Conservation (phyloP, 2,329 filamentous ascomycete species). For the Knufia petricola region DNA sequence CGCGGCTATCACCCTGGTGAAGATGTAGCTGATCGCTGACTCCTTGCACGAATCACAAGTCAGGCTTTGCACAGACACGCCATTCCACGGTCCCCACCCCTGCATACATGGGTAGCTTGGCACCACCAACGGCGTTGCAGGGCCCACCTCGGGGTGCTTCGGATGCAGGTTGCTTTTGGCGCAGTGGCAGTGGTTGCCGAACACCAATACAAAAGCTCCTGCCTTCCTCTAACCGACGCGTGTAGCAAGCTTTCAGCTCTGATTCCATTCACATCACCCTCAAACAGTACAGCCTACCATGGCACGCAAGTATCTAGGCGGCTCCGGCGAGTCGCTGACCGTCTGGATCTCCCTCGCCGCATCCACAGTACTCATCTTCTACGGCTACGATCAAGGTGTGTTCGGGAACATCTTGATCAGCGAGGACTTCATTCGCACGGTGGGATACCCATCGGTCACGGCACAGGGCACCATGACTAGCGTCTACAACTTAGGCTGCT, state of each 20-base stretch:
- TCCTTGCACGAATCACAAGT: too few species aligned
- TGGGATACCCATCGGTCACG: slow-evolving; percentile 15
- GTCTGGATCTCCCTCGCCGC: slow-evolving; percentile 45
- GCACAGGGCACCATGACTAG: slow-evolving; percentile 25
- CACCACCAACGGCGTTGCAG: not conserved
- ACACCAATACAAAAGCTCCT: not conserved
- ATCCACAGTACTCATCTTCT: slow-evolving; percentile 37
- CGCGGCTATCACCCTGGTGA: too few species aligned
- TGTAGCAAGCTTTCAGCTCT: too few species aligned
- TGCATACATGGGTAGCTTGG: not conserved
- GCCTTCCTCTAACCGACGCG: not conserved
- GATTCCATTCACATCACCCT: not conserved
- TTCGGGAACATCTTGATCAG: slow-evolving; percentile 28
- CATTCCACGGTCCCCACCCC: too few species aligned
- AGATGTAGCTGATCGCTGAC: too few species aligned
- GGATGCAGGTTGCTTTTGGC: not conserved
- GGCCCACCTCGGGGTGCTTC: not conserved
- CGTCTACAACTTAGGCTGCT: slow-evolving; percentile 41
- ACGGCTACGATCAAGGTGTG: slow-evolving; percentile 30
- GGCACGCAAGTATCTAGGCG: slow-evolving; percentile 42
- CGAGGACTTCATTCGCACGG: slow-evolving; percentile 26
- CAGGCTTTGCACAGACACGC: too few species aligned
- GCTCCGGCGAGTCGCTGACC: slow-evolving; percentile 42
- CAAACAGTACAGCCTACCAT: slow-evolving; percentile 25
- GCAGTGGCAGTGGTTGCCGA: not conserved